Evolutionary conservation across 1,284 basidiomycete genomes (phyloP).

Genomic region (Ustilago sp.): DNA sequence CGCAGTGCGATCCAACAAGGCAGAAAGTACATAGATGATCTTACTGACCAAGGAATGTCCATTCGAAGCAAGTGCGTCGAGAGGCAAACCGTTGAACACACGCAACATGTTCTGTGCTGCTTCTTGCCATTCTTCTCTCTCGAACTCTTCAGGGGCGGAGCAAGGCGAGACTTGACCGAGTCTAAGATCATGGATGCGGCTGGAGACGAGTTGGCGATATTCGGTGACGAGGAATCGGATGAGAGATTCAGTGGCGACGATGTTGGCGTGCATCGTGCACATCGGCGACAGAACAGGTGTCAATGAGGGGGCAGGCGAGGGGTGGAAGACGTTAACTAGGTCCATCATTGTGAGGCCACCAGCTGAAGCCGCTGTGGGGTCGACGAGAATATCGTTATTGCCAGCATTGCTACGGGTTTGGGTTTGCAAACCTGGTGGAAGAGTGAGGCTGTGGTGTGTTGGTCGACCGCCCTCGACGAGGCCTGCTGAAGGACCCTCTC

Average conservation of each 20-base stretch:
- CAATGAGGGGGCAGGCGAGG: constrained; percentile 32
- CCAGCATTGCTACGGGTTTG: background rate
- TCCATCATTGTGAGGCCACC: constrained; percentile 29
- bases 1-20: constrained; percentile 28
- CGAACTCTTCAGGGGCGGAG: constrained; percentile 11
- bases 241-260: constrained; percentile 53
- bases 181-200: constrained; percentile 31
- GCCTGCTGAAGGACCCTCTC: background rate
- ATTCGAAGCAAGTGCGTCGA: constrained; percentile 55
- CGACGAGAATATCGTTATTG: background rate
- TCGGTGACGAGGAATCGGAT: constrained; percentile 54
- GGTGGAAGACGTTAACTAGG: constrained; percentile 49
- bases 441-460: constrained; percentile 21
- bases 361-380: background rate
- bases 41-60: constrained; percentile 48
- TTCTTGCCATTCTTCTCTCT: constrained; percentile 36
- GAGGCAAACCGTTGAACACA: constrained; percentile 43
- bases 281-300: constrained; percentile 47
- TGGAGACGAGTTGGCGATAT: constrained; percentile 41
- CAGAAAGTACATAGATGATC: constrained; percentile 52
- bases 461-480: constrained; percentile 14
- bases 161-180: constrained; percentile 9
- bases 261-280: constrained; percentile 60
- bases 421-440: background rate
- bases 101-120: constrained; percentile 44